phyloP scores from a whole-genome alignment of 495 filamentous ascomycete species.

The Neurospora discreta region DNA sequence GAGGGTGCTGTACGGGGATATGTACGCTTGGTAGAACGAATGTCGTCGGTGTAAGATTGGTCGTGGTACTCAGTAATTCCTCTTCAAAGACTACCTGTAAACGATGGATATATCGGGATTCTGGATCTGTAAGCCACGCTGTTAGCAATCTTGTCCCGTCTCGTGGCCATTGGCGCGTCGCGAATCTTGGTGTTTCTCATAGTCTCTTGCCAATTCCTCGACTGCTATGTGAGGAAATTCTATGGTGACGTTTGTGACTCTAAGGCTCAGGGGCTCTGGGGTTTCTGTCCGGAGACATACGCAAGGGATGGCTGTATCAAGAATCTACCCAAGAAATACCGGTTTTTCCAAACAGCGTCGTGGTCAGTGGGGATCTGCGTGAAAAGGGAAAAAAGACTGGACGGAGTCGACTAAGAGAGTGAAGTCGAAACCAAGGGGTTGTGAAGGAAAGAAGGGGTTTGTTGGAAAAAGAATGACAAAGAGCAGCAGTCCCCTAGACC shows the following conservation, averaged over 20 bases:
- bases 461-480: slow-evolving; percentile 19
- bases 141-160: background rate
- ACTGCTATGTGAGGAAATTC: background rate
- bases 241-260: background rate
- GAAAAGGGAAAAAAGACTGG: slow-evolving; percentile 33
- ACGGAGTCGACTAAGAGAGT: slow-evolving; percentile 60
- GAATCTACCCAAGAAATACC: background rate
- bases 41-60: background rate
- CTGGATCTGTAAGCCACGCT: background rate
- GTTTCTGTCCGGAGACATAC: slow-evolving; percentile 7
- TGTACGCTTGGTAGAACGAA: background rate
- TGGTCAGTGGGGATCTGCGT: slow-evolving; percentile 14
- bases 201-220: background rate
- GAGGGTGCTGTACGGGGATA: background rate
- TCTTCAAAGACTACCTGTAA: background rate
- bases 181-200: background rate
- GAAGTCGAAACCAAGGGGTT: slow-evolving; percentile 51
- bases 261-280: background rate
- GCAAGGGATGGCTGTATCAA: slow-evolving; percentile 17
- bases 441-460: slow-evolving; percentile 21
- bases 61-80: background rate
- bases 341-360: background rate
- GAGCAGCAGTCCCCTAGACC: slow-evolving; percentile 7
- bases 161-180: background rate
- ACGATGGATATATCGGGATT: background rate